Conservation (phyloP, 1,139 yeast species). For the Pichia sp. region DNA sequence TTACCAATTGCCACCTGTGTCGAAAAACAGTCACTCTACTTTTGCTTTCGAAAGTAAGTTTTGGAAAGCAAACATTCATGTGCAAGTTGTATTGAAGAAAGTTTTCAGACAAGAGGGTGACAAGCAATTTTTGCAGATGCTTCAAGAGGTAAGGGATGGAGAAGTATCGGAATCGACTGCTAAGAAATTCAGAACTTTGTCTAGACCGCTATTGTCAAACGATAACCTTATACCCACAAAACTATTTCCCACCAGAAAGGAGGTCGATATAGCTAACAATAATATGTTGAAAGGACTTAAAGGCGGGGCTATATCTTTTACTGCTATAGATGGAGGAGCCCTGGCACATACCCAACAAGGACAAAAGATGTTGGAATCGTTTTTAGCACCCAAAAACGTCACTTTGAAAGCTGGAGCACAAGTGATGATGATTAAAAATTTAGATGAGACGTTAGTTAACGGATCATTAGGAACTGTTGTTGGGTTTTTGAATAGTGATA, state of each 20-base stretch:
- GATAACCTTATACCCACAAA: slow-evolving; percentile 85
- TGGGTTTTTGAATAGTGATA: slow-evolving; percentile 63
- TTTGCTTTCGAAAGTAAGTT: slow-evolving; percentile 77
- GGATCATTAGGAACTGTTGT: slow-evolving; percentile 88
- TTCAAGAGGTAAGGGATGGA: slow-evolving; percentile 84
- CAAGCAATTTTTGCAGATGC: slow-evolving; percentile 69
- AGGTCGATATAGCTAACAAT: slow-evolving; percentile 77
- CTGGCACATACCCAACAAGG: slow-evolving; percentile 44
- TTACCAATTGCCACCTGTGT: slow-evolving; percentile 86
- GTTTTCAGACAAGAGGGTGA: slow-evolving; percentile 94
- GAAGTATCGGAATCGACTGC: slow-evolving; percentile 52
- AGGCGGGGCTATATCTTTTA: slow-evolving; percentile 46
- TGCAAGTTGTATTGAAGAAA: slow-evolving; percentile 65
- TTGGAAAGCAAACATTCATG: slow-evolving; percentile 65
- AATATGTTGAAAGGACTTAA: slow-evolving; percentile 48
- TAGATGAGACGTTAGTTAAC: slow-evolving; percentile 82
- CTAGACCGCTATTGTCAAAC: slow-evolving; percentile 52
- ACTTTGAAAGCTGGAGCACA: slow-evolving; percentile 79
- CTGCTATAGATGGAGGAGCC: slow-evolving; percentile 62
- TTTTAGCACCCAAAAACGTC: slow-evolving; percentile 65
- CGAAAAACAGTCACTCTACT: slow-evolving; percentile 36
- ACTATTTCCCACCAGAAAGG: slow-evolving; percentile 74
- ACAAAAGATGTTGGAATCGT: slow-evolving; percentile 48
- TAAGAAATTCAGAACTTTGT: slow-evolving; percentile 49
- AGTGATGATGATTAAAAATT: slow-evolving; percentile 92